phyloP scores from a whole-genome alignment of 2,329 filamentous ascomycete species.

The Colletotrichum sp. region DNA sequence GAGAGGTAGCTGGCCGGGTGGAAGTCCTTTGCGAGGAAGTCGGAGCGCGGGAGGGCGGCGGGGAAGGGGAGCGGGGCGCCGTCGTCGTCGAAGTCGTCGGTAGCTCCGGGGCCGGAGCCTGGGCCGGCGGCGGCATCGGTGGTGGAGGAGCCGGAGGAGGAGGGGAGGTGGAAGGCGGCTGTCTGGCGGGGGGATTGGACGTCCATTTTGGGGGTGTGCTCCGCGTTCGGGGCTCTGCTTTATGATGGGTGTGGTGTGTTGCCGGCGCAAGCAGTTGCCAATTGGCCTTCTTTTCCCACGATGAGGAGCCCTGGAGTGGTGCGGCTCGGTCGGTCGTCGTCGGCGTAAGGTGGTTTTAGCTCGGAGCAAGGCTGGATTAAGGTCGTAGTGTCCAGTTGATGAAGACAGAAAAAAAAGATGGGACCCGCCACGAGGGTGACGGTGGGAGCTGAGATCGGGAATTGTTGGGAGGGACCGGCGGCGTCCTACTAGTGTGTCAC shows the following conservation, averaged over 20 bases:
- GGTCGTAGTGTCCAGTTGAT: not conserved
- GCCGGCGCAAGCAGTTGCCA: conserved; percentile 22
- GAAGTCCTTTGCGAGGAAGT: conserved; percentile 82
- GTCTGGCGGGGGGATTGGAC: conserved; percentile 15
- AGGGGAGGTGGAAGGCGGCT: conserved; percentile 45
- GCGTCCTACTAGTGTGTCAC: not conserved
- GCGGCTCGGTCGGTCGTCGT: conserved; percentile 12
- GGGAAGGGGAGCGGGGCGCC: conserved; percentile 86
- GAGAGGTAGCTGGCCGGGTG: conserved; percentile 82
- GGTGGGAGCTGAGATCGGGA: not conserved
- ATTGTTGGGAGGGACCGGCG: not conserved
- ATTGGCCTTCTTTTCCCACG: not conserved
- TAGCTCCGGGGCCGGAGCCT: conserved; percentile 34
- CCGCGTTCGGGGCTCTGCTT: not conserved
- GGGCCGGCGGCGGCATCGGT: conserved; percentile 36
- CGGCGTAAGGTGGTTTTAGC: conserved; percentile 1
- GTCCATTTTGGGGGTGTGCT: conserved; percentile 30
- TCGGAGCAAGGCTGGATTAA: conserved; percentile 3
- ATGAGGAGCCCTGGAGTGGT: not conserved
- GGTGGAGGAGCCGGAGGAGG: conserved; percentile 41
- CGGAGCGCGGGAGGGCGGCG: conserved; percentile 77
- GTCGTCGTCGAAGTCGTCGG: conserved; percentile 51
- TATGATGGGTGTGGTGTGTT: not conserved
- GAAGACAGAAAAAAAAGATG: not conserved
- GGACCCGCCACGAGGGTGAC: not conserved